Conservation (phyloP, 306 rosid species). For the Canavalia gladiata region DNA sequence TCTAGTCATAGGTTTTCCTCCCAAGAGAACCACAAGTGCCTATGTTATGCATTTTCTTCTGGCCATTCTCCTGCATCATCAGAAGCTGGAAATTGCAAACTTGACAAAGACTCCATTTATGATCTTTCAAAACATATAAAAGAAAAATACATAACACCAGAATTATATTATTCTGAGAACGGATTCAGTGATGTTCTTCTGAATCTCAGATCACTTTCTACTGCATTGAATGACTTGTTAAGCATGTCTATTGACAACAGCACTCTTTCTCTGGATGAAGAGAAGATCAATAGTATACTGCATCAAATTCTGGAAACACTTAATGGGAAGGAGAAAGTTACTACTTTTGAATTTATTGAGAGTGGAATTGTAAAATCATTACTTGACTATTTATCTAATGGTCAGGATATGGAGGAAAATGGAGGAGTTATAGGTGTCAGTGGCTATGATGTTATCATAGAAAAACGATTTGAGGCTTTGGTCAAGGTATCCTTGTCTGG, state of each 20-base stretch:
- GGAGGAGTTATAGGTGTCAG: slow-evolving; percentile 48
- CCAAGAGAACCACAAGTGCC: slow-evolving; percentile 71
- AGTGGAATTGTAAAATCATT: slow-evolving; percentile 90
- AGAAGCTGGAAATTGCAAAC: slow-evolving; percentile 77
- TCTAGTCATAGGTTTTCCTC: slow-evolving; percentile 68
- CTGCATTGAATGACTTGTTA: slow-evolving; percentile 52
- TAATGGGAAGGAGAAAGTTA: slow-evolving; percentile 80
- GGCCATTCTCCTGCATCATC: slow-evolving; percentile 56
- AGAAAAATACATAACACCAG: slow-evolving; percentile 71
- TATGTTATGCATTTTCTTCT: slow-evolving; percentile 82
- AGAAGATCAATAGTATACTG: slow-evolving; percentile 60
- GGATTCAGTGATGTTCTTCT: slow-evolving; percentile 85
- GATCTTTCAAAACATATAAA: slow-evolving; percentile 78
- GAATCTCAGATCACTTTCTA: slow-evolving; percentile 71
- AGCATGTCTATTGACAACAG: slow-evolving; percentile 49
- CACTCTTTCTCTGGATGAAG: slow-evolving; percentile 65
- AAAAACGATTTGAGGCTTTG: slow-evolving; percentile 81
- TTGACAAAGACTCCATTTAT: slow-evolving; percentile 79
- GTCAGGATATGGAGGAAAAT: slow-evolving; percentile 61
- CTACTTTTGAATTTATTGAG: slow-evolving; percentile 96
- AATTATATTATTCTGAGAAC: slow-evolving; percentile 68
- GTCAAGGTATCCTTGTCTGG: slow-evolving; percentile 69
- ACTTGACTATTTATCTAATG: slow-evolving; percentile 71
- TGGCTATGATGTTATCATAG: slow-evolving; percentile 57
- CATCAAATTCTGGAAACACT: slow-evolving; percentile 76